These are phyloP conservation scores for Tetrapyrgos nigripes DNA, from an alignment of 1,284 basidiomycete genomes.

Conservation along the genomic window DNA sequence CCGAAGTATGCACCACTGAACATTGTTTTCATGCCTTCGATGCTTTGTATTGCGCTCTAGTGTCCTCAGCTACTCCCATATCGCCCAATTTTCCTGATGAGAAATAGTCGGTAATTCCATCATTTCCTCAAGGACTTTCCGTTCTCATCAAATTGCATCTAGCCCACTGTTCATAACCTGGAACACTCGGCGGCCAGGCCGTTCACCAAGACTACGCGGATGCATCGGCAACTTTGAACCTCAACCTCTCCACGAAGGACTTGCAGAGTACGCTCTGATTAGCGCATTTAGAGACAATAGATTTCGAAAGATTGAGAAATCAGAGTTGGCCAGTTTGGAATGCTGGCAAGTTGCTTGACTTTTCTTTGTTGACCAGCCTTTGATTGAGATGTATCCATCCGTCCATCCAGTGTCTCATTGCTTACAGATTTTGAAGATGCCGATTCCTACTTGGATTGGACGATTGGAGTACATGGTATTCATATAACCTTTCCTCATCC, in stretches of 20 bases:
- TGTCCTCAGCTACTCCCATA: constrained; percentile 54
- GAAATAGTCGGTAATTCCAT: constrained; percentile 63
- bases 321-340: constrained; percentile 82
- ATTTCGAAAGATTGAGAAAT: constrained; percentile 74
- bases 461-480: constrained; percentile 91
- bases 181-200: constrained; percentile 76
- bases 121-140: not conserved
- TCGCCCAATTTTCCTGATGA: constrained; percentile 67
- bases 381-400: not conserved
- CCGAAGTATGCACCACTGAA: constrained; percentile 60
- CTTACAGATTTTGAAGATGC: constrained; percentile 93
- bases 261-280: constrained; percentile 90
- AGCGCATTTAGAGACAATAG: constrained; percentile 80
- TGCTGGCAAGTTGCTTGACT: constrained; percentile 64
- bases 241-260: constrained; percentile 75
- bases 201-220: constrained; percentile 77
- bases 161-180: constrained; percentile 98
- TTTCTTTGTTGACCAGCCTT: constrained; percentile 7
- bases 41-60: constrained; percentile 76
- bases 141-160: constrained; percentile 10
- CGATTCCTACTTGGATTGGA: constrained; percentile 90
- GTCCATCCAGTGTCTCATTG: constrained; percentile 76
- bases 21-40: constrained; percentile 86
- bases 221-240: constrained; percentile 96
- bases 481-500: constrained; percentile 89